Evolutionary conservation across 352 stramenopile genomes (phyloP), one percentile per base, ranked within the genome.

Genomic region (Pythium volutum): DNA sequence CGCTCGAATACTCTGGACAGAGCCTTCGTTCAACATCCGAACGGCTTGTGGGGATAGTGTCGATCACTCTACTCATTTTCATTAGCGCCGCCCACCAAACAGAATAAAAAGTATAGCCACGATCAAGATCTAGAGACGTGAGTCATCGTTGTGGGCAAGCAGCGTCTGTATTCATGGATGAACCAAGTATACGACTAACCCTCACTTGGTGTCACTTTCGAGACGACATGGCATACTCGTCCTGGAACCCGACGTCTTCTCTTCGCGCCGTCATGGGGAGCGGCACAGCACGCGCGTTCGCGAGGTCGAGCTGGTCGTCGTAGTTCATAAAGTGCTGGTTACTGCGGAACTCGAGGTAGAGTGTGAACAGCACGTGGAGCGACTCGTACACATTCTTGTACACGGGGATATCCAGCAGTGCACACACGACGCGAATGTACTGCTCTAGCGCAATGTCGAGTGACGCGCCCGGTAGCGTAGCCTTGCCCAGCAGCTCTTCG

Each of bases 271-370:
- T 73, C 50, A 84, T 76, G 9, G 75, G 70, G 42, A 67, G 70
- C 42, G 70, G 72, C 23, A 55, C 45, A 8, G 52, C 29, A 25
- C 62, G 49, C 11, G 36, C 46, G 15, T 49, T 47, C 23, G 49
- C 31, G 51, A 59, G 61, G 22, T 79, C 70, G 23, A 79, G 59
- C 50, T 78, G 75, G 45, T 81, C 73, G 64, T 87, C 79, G 54
- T 84, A 89, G 74, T 89, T 89, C 81, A 96, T 93, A 49, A 97
- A 98, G 64, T 98, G 91, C 73, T 96, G 89, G 74, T 97, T 98
- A 64, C 80, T 94, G 49, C 77, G 79, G 73, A 97, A 98, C 64
- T 97, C 88, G 39, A 94, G 66, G 71, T 95, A 98, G 31, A 98
- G 71, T 29, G 87, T 97, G 64, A 98, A 98, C 45, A 99, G 78